Evolutionary conservation across 257 asterid species (phyloP), one percentile per base, ranked within the genome.

Genomic region (Solanum rostratum): DNA sequence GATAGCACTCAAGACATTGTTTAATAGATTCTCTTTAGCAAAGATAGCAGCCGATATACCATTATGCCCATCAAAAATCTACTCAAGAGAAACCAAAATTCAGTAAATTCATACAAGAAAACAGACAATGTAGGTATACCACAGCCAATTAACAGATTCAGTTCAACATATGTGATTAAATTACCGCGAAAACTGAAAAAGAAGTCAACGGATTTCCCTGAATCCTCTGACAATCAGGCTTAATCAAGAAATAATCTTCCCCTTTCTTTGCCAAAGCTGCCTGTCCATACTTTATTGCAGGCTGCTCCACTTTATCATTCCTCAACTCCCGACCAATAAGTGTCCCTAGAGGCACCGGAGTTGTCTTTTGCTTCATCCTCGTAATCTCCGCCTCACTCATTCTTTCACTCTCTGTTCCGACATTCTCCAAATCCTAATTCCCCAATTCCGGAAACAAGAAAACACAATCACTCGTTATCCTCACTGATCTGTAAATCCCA

Each of bases 21-120:
- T 93, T 84, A 96, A 88, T 55, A 96, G 88, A 90, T 96, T 90
- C 89, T 96, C 99, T 87, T 95, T 96, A 2, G 99, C 89, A 85
- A 91, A 96, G 84, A 96, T 95, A 80, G 99, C 99, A 83, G 99
- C 99, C n/a, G 99, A 93, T 89, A 90, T 91, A 83, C 99, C 99
- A 84, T 96, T 95, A 85, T 96, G 99, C 79, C 99, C 99, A 90
- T 96, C 99, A 88, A 96, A 96, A 79, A 96, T 92, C 98, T 94
- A 88, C 10, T 49, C 68, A 81, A 39, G 18, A 52, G 57, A 70
- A 86, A 80, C 79, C 52, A 79, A 86, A 74, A 54, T 37, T 85
- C 82, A 85, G 60, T 18, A 54, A 78, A 63, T 49, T 7, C 27
- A 81, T 43, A 78, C 14, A 33, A 19, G 41, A 45, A 55, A 20